These are phyloP conservation scores for Craterostigma plantagineum DNA, from an alignment of 257 asterid genomes.

Conservation along the genomic window DNA sequence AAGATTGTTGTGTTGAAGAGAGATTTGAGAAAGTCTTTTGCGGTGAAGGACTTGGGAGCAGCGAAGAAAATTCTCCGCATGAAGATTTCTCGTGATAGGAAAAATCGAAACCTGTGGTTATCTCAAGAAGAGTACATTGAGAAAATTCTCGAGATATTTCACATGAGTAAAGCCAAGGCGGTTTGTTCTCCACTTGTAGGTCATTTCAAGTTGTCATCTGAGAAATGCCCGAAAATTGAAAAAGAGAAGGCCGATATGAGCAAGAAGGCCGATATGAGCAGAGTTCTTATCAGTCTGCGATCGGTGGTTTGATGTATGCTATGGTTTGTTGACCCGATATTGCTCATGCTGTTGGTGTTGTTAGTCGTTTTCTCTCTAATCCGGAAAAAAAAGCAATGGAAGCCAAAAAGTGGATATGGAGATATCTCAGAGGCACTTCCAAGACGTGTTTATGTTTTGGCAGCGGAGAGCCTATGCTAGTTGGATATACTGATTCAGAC, in stretches of 20 bases:
- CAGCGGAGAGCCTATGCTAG: neutral
- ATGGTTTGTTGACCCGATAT: neutral
- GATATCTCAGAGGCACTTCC: neutral
- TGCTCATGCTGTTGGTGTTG: neutral
- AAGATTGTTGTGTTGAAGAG: neutral
- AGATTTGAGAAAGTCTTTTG: neutral
- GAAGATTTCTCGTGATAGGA: neutral
- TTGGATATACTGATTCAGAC: neutral
- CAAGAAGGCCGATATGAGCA: neutral
- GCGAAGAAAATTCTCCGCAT: neutral
- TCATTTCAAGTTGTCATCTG: neutral
- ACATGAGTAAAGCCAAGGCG: neutral
- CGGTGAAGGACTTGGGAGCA: neutral
- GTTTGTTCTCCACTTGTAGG: neutral
- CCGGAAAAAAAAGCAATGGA: neutral
- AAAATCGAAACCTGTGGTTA: neutral
- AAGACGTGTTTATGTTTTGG: slow-evolving; percentile 1
- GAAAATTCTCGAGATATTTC: neutral
- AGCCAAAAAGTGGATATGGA: neutral
- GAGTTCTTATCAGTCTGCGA: neutral
- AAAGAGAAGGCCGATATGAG: neutral
- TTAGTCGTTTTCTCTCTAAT: neutral
- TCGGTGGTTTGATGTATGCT: neutral
- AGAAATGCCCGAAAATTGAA: neutral
- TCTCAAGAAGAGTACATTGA: neutral